Evolutionary conservation across 768 basidiomycete genomes (phyloP).

Genomic region (Leccinum variicolor): DNA sequence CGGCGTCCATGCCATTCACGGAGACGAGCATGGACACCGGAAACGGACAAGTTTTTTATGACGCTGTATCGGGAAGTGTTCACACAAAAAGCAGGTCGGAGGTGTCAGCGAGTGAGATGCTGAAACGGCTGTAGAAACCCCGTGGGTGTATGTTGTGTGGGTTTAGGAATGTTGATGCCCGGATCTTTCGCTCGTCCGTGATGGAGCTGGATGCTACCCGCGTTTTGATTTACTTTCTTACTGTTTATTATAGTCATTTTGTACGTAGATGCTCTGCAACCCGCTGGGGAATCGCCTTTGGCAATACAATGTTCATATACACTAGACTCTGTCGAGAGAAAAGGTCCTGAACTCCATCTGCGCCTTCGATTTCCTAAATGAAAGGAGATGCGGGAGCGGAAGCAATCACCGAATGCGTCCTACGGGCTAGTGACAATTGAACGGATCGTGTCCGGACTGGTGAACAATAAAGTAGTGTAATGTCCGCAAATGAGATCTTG

Average conservation of each 20-base stretch:
- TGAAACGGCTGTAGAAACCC: slow-evolving; percentile 23
- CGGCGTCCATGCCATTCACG: slow-evolving; percentile 3
- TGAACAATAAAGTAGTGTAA: not conserved
- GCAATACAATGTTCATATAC: not conserved
- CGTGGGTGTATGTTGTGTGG: not conserved
- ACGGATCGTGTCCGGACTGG: not conserved
- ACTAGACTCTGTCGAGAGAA: not conserved
- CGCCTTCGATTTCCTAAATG: not conserved
- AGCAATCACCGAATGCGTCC: not conserved
- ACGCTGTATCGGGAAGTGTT: slow-evolving; percentile 13
- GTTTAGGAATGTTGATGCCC: not conserved
- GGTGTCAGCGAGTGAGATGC: slow-evolving; percentile 40
- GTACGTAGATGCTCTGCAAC: not conserved
- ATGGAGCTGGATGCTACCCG: not conserved
- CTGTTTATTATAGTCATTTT: not conserved
- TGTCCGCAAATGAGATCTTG: not conserved
- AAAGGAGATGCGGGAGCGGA: not conserved
- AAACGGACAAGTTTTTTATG: slow-evolving; percentile 21
- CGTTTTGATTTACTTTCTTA: slow-evolving; percentile 1
- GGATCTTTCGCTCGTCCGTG: not conserved
- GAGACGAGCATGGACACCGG: slow-evolving; percentile 17
- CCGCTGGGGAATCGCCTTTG: not conserved
- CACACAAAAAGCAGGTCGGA: slow-evolving; percentile 10
- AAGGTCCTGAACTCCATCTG: not conserved
- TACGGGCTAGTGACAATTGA: not conserved